Percentiles rank a stretch among this genome's conserved stretches.
phyloP scores from a whole-genome alignment of 208 protist species.

The Trypanosoma brucei region DNA sequence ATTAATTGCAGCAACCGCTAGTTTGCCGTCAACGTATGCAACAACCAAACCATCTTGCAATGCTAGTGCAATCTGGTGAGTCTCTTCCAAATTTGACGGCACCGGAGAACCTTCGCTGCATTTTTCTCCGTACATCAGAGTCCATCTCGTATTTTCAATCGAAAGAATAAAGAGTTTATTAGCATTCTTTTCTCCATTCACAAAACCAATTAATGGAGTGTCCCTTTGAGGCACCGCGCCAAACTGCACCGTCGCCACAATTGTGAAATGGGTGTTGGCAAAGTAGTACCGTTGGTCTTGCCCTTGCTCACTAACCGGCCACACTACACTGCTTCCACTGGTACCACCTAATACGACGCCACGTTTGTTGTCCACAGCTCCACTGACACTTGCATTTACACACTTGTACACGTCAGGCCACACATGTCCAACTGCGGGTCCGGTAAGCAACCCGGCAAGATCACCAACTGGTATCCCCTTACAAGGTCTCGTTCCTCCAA shows the following conservation, averaged over 20 bases:
- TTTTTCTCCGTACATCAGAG: too few species aligned
- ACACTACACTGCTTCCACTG: conserved; percentile 1
- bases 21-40: not conserved
- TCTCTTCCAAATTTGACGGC: too few species aligned
- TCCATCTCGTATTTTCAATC: not conserved
- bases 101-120: too few species aligned
- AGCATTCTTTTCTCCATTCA: not conserved
- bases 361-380: not conserved
- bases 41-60: not conserved
- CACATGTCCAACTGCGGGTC: too few species aligned
- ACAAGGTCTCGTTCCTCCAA: not conserved
- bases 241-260: conserved; percentile 11
- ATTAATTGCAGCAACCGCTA: not conserved
- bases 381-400: conserved; percentile 1
- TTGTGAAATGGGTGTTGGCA: conserved; percentile 12
- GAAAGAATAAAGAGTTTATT: not conserved
- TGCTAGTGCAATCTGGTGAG: not conserved
- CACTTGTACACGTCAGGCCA: not conserved
- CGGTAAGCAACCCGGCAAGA: too few species aligned
- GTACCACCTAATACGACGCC: not conserved
- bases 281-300: conserved; percentile 17
- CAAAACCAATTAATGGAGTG: not conserved
- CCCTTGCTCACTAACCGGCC: conserved; percentile 19
- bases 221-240: not conserved
- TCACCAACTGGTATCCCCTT: too few species aligned